Percentiles rank a stretch among this genome's conserved stretches.
Evolutionary conservation across 2,329 filamentous ascomycete species (phyloP).

Genomic region (Neopestalotiopsis sp.): DNA sequence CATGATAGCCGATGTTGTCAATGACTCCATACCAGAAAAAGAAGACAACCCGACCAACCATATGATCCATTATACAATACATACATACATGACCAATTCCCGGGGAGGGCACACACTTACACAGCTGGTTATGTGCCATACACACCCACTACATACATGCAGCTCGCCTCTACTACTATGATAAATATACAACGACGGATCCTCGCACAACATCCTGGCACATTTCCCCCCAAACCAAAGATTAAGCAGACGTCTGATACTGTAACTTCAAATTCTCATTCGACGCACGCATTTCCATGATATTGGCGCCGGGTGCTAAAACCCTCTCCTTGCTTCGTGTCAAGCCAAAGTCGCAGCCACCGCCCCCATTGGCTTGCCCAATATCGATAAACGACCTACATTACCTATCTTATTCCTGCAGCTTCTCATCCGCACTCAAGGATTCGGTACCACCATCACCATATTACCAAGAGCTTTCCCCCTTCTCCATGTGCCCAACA

Average conservation of each 20-base stretch:
- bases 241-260: not conserved
- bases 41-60: not conserved
- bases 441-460: not conserved
- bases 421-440: not conserved
- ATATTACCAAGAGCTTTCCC: not conserved
- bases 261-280: not conserved
- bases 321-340: not conserved
- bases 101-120: not conserved
- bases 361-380: not conserved
- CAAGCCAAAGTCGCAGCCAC: not conserved
- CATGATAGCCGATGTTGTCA: not conserved
- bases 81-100: not conserved
- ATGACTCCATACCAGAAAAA: not conserved
- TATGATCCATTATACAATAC: not conserved
- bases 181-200: conserved; percentile 11
- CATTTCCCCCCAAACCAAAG: not conserved
- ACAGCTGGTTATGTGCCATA: not conserved
- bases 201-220: conserved; percentile 8
- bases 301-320: not conserved
- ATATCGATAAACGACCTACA: not conserved
- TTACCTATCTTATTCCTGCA: not conserved
- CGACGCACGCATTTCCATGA: not conserved
- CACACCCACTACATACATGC: not conserved
- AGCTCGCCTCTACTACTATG: not conserved
- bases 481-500: not conserved